Base-by-base conservation (phyloP, 192 early-diverging fungal genomes). In the Funneliformis mosseae region DNA sequence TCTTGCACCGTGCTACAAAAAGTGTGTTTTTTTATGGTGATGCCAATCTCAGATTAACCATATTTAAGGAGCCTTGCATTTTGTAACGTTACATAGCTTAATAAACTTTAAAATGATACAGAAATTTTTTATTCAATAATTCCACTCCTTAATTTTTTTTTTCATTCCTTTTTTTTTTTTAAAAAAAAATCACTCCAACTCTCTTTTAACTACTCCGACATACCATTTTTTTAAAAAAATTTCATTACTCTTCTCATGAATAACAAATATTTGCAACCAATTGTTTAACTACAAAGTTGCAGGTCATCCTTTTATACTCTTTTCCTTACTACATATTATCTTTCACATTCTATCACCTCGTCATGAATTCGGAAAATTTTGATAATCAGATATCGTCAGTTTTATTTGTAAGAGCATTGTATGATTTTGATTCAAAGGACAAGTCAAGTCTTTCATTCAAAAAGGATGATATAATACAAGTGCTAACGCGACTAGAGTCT, bases 401-500 rank as follows among this genome's bases (percentile, higher is more conserved):
- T n/a, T n/a, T 71, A 21, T 71, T 71, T 39, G 78, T 79, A 27
- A 64, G n/a, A 77, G 97, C 96, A 21, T 84, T 96, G 75, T 97
- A 96, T 84, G 92, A 95, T 84, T 99, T 96, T 87, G 84, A 89
- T 71, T 92, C 93, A 59, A 87, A 89, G 27, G 96, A 96, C 73
- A 84, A 88, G 50, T 92, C 93, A 61, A 91, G 91, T 60, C 89
- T 99, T 46, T 88, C 91, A 4, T 97, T 99, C 84, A 88, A 89
- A 72, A 88, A 91, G 76, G 96, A 94, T 77, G 95, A 97, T 81
- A 85, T 93, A 77, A 96, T 99, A 81, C 92, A 96, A 79, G 97
- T 99, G 4, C 85, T 97, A 12, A 92, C 91, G 21, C 94, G 94
- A 79, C 92, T 98, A 41, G 91, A 93, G 74, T 95, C 95, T 1